These are phyloP conservation scores for Pythium dissimile DNA, from an alignment of 352 stramenopile species.

Conservation along the genomic window DNA sequence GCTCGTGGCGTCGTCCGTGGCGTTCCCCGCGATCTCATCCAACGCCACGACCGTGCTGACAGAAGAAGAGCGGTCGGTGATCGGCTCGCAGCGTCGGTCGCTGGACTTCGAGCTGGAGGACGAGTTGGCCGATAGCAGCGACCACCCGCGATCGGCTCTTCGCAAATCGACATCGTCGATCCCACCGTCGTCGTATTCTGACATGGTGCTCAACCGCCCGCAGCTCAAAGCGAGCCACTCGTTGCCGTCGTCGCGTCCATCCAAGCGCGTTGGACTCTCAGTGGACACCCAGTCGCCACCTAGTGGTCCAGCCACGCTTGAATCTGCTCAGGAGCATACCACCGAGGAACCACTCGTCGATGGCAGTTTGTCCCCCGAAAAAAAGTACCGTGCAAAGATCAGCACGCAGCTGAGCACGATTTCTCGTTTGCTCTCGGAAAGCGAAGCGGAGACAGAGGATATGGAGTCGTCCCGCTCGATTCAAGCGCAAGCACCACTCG, in stretches of 20 bases:
- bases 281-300: not conserved
- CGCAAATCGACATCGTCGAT: conserved; percentile 18
- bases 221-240: conserved; percentile 11
- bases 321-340: too few species aligned
- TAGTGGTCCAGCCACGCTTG: not conserved
- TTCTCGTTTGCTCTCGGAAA: conserved; percentile 27
- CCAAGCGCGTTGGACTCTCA: not conserved
- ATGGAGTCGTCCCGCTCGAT: conserved; percentile 11
- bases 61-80: conserved; percentile 26
- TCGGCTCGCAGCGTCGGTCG: conserved; percentile 9
- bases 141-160: not conserved
- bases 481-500: conserved; percentile 1
- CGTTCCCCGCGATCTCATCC: conserved; percentile 22
- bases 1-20: conserved; percentile 9
- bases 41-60: conserved; percentile 26
- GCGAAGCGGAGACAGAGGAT: conserved; percentile 20
- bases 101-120: not conserved
- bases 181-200: conserved; percentile 15
- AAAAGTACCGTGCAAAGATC: conserved; percentile 29
- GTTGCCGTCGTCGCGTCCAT: conserved; percentile 3
- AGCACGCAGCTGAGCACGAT: conserved; percentile 23
- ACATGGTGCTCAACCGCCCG: conserved; percentile 8
- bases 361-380: conserved; percentile 20
- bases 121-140: not conserved
- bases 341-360: not conserved